Percentiles rank a stretch among this genome's conserved stretches.
Evolutionary conservation across 2,329 filamentous ascomycete genomes (phyloP).

Genomic region (Paecilomyces niveus): DNA sequence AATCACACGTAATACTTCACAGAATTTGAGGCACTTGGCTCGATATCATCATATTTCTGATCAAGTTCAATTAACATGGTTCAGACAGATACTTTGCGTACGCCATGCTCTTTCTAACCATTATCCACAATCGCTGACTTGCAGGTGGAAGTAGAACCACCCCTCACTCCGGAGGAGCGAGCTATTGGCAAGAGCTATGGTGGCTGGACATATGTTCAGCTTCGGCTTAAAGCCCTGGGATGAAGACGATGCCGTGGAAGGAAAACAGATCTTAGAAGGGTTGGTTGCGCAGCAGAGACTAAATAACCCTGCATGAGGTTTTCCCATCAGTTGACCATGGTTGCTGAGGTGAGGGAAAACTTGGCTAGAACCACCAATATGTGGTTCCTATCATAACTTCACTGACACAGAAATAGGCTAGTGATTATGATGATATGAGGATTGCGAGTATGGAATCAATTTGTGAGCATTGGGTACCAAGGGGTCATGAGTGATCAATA

Average conservation of each 20-base stretch:
- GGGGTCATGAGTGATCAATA: too few relatives aligned
- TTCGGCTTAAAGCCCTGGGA: slow-evolving; percentile 20
- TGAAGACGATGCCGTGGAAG: slow-evolving; percentile 16
- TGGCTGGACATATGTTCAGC: slow-evolving; percentile 18
- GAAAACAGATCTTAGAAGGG: slow-evolving; percentile 3
- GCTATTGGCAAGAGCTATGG: slow-evolving; percentile 19
- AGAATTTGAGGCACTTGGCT: too few relatives aligned
- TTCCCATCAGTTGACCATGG: not conserved
- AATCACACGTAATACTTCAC: not conserved
- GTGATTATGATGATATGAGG: too few relatives aligned
- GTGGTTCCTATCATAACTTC: too few relatives aligned
- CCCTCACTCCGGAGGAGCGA: slow-evolving; percentile 17
- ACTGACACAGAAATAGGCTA: too few relatives aligned
- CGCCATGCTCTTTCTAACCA: not conserved
- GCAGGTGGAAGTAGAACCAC: slow-evolving; percentile 13
- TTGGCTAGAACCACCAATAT: too few relatives aligned
- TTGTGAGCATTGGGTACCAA: too few relatives aligned
- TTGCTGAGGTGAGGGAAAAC: not conserved
- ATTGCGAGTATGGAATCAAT: too few relatives aligned
- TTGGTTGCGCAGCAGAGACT: not conserved
- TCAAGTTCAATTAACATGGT: not conserved
- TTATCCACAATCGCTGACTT: not conserved
- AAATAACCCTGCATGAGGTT: too few relatives aligned
- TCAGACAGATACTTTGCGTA: not conserved
- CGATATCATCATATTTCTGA: not conserved